These are phyloP conservation scores for Ophioceras dolichostomum DNA, from an alignment of 2,329 filamentous ascomycete genomes.

Conservation along the genomic window DNA sequence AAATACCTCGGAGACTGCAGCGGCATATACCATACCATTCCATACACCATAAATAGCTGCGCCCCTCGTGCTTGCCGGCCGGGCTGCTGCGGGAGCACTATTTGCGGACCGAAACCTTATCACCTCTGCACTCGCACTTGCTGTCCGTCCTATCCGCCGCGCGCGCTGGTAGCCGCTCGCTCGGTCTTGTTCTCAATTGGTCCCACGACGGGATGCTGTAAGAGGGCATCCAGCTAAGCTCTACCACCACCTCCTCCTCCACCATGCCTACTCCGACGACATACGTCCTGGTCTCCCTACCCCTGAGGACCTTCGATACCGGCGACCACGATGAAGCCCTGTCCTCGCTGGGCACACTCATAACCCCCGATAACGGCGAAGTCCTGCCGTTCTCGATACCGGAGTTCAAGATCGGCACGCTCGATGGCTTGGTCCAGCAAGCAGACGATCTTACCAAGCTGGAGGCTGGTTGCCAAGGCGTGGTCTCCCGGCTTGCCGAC, in stretches of 20 bases:
- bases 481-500: conserved; percentile 81
- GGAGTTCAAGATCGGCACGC: conserved; percentile 93
- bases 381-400: conserved; percentile 73
- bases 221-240: too few relatives aligned
- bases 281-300: conserved; percentile 84
- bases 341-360: conserved; percentile 57
- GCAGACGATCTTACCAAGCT: conserved; percentile 91
- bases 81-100: too few relatives aligned
- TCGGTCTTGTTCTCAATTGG: neutral
- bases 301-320: conserved; percentile 73
- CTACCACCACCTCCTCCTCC: conserved; percentile 1
- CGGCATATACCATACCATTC: too few relatives aligned
- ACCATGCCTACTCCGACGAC: conserved; percentile 37
- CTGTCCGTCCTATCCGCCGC: too few relatives aligned
- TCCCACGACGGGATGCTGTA: conserved; percentile 9
- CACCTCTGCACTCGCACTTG: too few relatives aligned
- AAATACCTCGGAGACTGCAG: too few relatives aligned
- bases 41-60: too few relatives aligned
- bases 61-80: too few relatives aligned
- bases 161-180: too few relatives aligned
- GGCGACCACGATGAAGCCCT: conserved; percentile 73
- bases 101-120: too few relatives aligned
- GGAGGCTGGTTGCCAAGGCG: conserved; percentile 62
- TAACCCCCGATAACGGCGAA: conserved; percentile 62
- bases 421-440: conserved; percentile 91